Base-by-base conservation (phyloP, 768 basidiomycete species). In the Termitomyces sp. region DNA sequence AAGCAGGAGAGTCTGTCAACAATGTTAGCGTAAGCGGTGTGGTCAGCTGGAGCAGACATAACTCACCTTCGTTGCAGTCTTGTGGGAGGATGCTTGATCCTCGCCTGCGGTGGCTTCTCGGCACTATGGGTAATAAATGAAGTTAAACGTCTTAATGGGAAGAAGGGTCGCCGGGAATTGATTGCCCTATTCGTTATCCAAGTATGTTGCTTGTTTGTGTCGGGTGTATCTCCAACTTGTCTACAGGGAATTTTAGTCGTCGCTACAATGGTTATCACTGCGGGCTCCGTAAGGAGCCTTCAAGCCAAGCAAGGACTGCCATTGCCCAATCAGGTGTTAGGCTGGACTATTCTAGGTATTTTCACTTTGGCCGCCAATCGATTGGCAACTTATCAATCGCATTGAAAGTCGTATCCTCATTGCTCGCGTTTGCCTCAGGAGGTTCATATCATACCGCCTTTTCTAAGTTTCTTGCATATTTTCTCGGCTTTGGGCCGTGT, bases 241-340 rank as follows among this genome's bases (percentile, higher is more conserved):
- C 41, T 21, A 5, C 58, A 87, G 85, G 60, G 67, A 17, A 26
- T 68, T 10, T 67, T 87, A 15, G 71, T 87, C 32, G 53, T 70
- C 0, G 43, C 74, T 2, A 74, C 73, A 15, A 81, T 86, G 72
- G 30, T 66, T 7, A 71, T 88, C 35, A 88, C 87, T 0, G 65
- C 71, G 2, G 76, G 75, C 54, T 90, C 89, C 3, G 78, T 83
- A 5, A 58, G 54, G 12, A 84, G 75, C 62, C 72, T 93, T 17
- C 84, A 83, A 64, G 78, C 77, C 6, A 93, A 87, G 62, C 66
- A 63, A 15, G 90, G 90, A 1, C 69, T 93, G 8, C 87, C 90
- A 0, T 54, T 74, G 0, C 5, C 73, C 8, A 85, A 84, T 57
- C 88, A 90, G 60, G 60, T 77, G 5, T 58, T 69, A 2, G 87